Percentiles rank a stretch among this genome's conserved stretches.
Evolutionary conservation across 2,329 filamentous ascomycete species (phyloP).

Genomic region (Aaosphaeria arxii): DNA sequence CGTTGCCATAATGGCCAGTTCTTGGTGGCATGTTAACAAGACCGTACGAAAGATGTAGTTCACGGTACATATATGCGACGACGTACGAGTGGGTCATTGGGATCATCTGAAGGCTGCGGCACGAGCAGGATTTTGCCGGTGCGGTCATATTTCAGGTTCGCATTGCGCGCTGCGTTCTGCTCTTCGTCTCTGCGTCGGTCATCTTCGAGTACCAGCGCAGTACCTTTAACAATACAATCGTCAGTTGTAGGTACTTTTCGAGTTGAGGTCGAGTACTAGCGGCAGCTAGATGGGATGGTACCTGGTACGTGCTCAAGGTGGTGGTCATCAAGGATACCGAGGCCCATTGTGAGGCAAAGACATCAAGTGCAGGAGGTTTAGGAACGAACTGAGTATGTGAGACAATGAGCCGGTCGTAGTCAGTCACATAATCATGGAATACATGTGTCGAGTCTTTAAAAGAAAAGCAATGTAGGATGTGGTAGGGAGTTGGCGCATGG

Average conservation of each 20-base stretch:
- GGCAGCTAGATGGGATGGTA: slow-evolving; percentile 37
- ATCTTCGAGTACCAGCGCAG: slow-evolving; percentile 39
- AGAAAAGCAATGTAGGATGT: too few species aligned
- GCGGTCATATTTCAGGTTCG: slow-evolving; percentile 68
- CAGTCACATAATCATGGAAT: background rate
- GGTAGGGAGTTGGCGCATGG: too few species aligned
- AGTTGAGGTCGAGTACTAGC: background rate
- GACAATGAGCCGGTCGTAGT: background rate
- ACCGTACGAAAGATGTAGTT: background rate
- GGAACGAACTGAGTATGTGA: background rate
- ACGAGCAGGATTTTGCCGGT: slow-evolving; percentile 75
- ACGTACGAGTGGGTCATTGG: slow-evolving; percentile 76
- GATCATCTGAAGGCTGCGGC: slow-evolving; percentile 87
- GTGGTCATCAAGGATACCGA: slow-evolving; percentile 70
- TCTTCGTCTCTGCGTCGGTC: slow-evolving; percentile 25
- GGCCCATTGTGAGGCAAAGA: slow-evolving; percentile 51
- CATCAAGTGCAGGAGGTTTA: background rate
- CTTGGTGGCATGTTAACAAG: slow-evolving; percentile 31
- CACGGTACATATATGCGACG: background rate
- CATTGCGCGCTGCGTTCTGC: slow-evolving; percentile 23
- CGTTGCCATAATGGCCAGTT: slow-evolving; percentile 87
- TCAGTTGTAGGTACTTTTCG: slow-evolving; percentile 3
- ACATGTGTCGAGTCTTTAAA: too few species aligned
- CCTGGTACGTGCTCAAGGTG: slow-evolving; percentile 70
- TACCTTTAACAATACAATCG: slow-evolving; percentile 27